These are phyloP conservation scores for Arctostaphylos glauca DNA, from an alignment of 148 eudicot species.

Conservation along the genomic window DNA sequence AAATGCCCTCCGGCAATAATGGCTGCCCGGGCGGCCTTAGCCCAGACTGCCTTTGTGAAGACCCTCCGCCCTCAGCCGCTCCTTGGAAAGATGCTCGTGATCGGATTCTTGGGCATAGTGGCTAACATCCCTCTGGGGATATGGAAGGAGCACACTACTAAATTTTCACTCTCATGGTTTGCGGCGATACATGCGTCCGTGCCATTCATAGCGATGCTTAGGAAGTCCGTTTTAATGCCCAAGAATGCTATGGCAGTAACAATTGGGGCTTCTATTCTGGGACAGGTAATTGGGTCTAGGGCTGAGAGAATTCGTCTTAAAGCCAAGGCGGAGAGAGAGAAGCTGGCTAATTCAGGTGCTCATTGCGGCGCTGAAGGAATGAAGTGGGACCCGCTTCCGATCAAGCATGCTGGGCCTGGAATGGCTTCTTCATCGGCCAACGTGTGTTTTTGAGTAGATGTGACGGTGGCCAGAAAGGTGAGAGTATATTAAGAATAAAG, in stretches of 20 bases:
- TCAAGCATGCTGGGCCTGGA: constrained; percentile 19
- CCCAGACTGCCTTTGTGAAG: constrained; percentile 65
- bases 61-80: constrained; percentile 73
- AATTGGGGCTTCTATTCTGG: constrained; percentile 70
- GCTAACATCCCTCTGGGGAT: constrained; percentile 73
- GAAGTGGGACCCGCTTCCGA: constrained; percentile 25
- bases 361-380: constrained; percentile 36
- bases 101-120: constrained; percentile 64
- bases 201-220: constrained; percentile 83
- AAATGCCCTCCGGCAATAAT: constrained; percentile 71
- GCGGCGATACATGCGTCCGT: constrained; percentile 83
- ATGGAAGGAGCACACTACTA: constrained; percentile 76
- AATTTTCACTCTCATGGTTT: constrained; percentile 75
- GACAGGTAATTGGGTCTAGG: constrained; percentile 76
- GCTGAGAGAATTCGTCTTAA: constrained; percentile 66
- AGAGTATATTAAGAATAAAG: background rate
- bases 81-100: constrained; percentile 56
- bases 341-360: constrained; percentile 17
- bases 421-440: constrained; percentile 28
- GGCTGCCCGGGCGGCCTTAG: constrained; percentile 81
- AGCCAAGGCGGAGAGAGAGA: constrained; percentile 36
- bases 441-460: constrained; percentile 39
- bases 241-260: constrained; percentile 79
- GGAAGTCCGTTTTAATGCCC: constrained; percentile 80
- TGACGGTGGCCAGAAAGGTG: background rate